Evolutionary conservation across 257 asterid species (phyloP), one percentile per base, ranked within the genome.

Genomic region (Solanum arcanum): DNA sequence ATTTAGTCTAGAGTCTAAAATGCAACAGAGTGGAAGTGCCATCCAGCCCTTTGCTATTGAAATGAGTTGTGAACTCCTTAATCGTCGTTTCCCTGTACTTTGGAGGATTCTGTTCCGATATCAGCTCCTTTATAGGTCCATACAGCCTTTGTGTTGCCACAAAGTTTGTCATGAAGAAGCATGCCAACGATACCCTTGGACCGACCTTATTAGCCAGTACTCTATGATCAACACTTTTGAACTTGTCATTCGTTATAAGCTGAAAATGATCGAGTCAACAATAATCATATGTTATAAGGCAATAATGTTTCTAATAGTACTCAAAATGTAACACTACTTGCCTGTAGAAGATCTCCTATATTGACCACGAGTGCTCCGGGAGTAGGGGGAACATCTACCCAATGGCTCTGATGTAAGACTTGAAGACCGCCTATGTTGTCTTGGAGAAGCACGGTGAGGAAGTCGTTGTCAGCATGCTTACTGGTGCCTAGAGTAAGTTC

Each of bases 361-460:
- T 89, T 89, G 41, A 89, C 85, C 6, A 89, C 86, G 2, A 89
- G 87, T 23, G 91, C 90, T 60, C 86, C 87, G 18, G 90, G 91
- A 3, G 76, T 89, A 15, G 91, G 90, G 27, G 91, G 91, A 37
- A 89, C 88, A 47, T 89, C 87, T 35, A 89, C 90, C 91, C 91
- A 89, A 35, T 87, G 90, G 62, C 74, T 37, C 10, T 87, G 86
- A 87, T 89, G 83, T 16, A 87, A 86, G 77, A 87, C 88, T 86
- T 82, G 91, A 29, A 89, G 91, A 27, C 90, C 89, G 7, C 91
- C 90, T 2, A 82, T 59, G 20, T 73, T 56, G 42, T 89, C 91
- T 83, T 89, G 90, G 83, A 89, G 87, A 31, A 89, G 91, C 52
- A 89, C 82, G 20, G 90, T 87, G 74, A 89, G 83, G 87, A 89